Percentiles rank a stretch among this genome's conserved stretches.
phyloP scores from a whole-genome alignment of 2,329 filamentous ascomycete species.

The Zasmidium citrigriseum region DNA sequence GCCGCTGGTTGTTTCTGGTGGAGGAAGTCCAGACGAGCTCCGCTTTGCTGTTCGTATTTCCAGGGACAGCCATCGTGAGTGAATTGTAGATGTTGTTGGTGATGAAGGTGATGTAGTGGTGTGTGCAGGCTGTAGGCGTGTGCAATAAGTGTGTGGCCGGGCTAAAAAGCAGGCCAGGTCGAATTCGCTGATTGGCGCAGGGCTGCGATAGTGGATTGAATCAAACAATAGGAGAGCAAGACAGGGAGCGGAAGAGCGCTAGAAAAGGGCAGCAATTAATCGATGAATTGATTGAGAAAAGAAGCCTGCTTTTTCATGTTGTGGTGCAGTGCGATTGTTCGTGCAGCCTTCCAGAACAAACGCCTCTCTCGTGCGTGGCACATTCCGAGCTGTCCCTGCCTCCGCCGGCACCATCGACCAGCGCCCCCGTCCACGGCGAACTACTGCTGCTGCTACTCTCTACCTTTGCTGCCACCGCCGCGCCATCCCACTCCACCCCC shows the following conservation, averaged over 20 bases:
- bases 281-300: background rate
- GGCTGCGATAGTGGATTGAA: background rate
- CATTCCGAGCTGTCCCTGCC: constrained; percentile 3
- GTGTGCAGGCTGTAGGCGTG: background rate
- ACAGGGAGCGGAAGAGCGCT: background rate
- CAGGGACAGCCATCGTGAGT: background rate
- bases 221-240: background rate
- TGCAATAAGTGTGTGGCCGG: too few species aligned
- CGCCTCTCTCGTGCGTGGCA: background rate
- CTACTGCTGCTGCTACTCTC: background rate
- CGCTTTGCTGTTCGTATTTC: background rate
- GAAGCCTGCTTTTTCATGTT: too few species aligned
- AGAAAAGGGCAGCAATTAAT: background rate
- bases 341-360: constrained; percentile 6
- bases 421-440: background rate
- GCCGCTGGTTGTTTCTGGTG: background rate
- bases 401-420: background rate
- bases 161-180: too few species aligned
- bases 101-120: background rate
- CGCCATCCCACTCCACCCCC: background rate
- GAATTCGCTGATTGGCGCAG: background rate
- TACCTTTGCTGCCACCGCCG: background rate
- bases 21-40: background rate
- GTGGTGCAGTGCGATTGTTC: background rate
- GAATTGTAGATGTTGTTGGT: background rate